A percentile compares a stretch with the other conserved stretches of the same genome.
Evolutionary conservation across 2,329 filamentous ascomycete species (phyloP).

Genomic region (Colletotrichum zoysiae): DNA sequence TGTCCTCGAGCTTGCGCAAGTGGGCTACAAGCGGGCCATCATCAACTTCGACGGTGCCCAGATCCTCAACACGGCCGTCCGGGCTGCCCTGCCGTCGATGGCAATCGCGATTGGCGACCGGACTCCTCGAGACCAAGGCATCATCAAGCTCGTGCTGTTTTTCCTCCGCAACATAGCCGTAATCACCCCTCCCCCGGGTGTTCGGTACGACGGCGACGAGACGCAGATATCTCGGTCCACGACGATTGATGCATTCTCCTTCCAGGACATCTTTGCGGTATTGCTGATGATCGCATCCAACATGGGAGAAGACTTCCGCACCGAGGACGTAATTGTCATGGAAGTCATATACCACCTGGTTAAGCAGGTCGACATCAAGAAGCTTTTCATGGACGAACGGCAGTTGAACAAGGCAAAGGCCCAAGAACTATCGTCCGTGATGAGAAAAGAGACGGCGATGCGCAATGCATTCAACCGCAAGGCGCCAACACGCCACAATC

Average conservation of each 20-base stretch:
- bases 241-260: slow-evolving; percentile 88
- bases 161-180: slow-evolving; percentile 90
- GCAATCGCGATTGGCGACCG: slow-evolving; percentile 82
- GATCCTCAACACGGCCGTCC: slow-evolving; percentile 84
- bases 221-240: slow-evolving; percentile 88
- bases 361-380: slow-evolving; percentile 87
- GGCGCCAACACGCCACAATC: slow-evolving; percentile 88
- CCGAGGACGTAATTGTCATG: slow-evolving; percentile 89
- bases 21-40: slow-evolving; percentile 89
- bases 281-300: slow-evolving; percentile 90
- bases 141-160: slow-evolving; percentile 91
- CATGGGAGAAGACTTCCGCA: slow-evolving; percentile 92
- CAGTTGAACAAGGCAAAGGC: slow-evolving; percentile 77
- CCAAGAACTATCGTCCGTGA: slow-evolving; percentile 78
- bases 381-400: slow-evolving; percentile 86
- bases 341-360: slow-evolving; percentile 94
- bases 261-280: slow-evolving; percentile 90
- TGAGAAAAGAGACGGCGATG: slow-evolving; percentile 89
- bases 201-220: slow-evolving; percentile 88
- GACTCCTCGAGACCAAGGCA: slow-evolving; percentile 84
- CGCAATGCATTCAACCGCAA: slow-evolving; percentile 80
- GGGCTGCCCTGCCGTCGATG: slow-evolving; percentile 88
- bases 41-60: slow-evolving; percentile 84
- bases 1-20: slow-evolving; percentile 87
- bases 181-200: slow-evolving; percentile 79